These are phyloP conservation scores for Vigna reflexopilosa DNA, from an alignment of 306 rosid genomes.

Conservation along the genomic window DNA sequence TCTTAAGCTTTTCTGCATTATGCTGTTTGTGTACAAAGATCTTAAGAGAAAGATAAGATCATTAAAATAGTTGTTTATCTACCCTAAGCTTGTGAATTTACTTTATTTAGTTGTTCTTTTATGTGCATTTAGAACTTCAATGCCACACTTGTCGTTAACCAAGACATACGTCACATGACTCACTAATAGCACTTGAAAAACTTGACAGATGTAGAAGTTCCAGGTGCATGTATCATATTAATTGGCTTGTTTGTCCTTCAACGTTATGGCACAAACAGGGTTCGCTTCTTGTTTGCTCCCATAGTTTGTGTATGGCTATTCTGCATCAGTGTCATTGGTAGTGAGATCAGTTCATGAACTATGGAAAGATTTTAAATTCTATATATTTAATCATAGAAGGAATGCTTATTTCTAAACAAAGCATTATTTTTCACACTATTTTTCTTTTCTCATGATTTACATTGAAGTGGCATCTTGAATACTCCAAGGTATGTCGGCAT, in stretches of 20 bases:
- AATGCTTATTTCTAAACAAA: too few species aligned
- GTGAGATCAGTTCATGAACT: too few species aligned
- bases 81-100: background rate
- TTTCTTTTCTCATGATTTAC: too few species aligned
- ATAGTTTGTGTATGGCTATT: conserved; percentile 77
- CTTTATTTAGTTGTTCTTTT: conserved; percentile 23
- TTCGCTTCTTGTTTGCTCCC: conserved; percentile 91
- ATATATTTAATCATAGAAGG: too few species aligned
- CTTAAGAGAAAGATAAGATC: conserved; percentile 1
- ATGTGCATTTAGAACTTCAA: conserved; percentile 32
- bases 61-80: background rate
- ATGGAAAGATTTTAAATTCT: too few species aligned
- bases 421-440: too few species aligned
- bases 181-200: conserved; percentile 33
- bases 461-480: too few species aligned
- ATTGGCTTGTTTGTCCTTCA: conserved; percentile 90
- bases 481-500: too few species aligned
- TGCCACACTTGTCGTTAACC: conserved; percentile 28
- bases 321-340: conserved; percentile 81
- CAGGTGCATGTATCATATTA: conserved; percentile 75
- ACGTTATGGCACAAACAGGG: conserved; percentile 93
- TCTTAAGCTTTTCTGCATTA: conserved; percentile 8
- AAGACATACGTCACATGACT: conserved; percentile 6
- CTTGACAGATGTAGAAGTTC: conserved; percentile 81
- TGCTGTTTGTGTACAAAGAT: background rate